Conservation (phyloP, 78 protist species). For the Cyanophora paradoxa region DNA sequence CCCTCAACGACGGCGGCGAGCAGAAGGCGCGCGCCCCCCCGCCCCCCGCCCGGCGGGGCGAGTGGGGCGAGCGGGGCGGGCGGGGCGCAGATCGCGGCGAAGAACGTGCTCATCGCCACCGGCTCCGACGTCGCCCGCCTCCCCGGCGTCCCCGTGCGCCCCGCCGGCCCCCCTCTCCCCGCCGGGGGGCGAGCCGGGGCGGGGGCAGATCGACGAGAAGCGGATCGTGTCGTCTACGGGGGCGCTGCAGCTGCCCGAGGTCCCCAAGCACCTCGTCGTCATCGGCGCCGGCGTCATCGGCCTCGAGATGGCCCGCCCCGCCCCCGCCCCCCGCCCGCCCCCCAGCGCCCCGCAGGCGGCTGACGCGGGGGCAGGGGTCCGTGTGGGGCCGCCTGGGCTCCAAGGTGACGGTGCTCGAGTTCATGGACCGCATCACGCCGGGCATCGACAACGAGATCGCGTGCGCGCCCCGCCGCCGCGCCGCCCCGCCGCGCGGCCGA, state of each 20-base stretch:
- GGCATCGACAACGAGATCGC: conserved; percentile 59
- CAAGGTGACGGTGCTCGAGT: conserved; percentile 97
- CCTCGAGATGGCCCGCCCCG: conserved; percentile 70
- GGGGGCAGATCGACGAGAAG: conserved; percentile 66
- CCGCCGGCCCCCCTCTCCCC: conserved; percentile 13
- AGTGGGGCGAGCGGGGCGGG: no score
- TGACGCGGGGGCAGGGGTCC: conserved; percentile 55
- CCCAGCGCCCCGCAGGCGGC: background rate
- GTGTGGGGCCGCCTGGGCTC: conserved; percentile 98
- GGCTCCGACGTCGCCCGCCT: conserved; percentile 81
- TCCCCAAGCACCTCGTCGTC: conserved; percentile 83
- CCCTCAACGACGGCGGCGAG: conserved; percentile 47
- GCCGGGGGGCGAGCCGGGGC: background rate
- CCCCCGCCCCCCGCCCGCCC: conserved; percentile 1
- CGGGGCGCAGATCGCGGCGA: conserved; percentile 28
- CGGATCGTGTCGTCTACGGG: conserved; percentile 90
- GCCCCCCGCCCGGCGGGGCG: no score
- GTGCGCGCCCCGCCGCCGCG: no score
- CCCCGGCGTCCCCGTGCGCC: conserved; percentile 54
- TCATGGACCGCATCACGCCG: conserved; percentile 56
- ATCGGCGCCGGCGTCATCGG: conserved; percentile 99
- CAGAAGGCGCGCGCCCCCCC: background rate
- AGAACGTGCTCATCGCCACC: conserved; percentile 91
- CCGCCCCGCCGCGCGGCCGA: no score
- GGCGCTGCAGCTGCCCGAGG: conserved; percentile 72